Percentiles rank a stretch among this genome's conserved stretches.
Conservation (phyloP, 805 yeast genomes). For the Hanseniaspora clermontiae region DNA sequence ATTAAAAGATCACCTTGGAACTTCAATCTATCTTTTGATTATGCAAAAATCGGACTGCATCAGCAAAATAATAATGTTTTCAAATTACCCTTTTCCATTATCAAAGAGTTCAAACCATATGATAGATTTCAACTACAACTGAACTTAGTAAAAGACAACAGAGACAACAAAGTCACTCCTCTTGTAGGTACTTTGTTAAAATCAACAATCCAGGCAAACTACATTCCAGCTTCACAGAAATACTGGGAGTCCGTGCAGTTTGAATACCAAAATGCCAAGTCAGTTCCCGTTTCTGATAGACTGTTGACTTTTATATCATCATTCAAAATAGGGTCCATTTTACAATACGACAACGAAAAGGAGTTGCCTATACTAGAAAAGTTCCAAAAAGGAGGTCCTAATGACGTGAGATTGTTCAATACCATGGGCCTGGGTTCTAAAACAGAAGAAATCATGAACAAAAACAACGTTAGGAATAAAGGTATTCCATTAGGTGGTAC, state of each 20-base stretch:
- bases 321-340: conserved; percentile 7
- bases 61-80: conserved; percentile 6
- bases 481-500: conserved; percentile 58
- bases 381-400: conserved; percentile 72
- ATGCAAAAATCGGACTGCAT: conserved; percentile 6
- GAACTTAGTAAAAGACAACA: conserved; percentile 27
- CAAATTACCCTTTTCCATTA: conserved; percentile 2
- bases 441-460: not conserved
- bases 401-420: conserved; percentile 58
- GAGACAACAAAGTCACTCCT: conserved; percentile 35
- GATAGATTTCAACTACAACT: conserved; percentile 6
- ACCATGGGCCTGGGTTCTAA: conserved; percentile 56
- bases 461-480: conserved; percentile 23
- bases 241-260: conserved; percentile 12
- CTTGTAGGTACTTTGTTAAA: conserved; percentile 33
- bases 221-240: conserved; percentile 1
- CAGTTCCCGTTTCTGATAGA: not conserved
- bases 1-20: conserved; percentile 22
- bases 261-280: conserved; percentile 8
- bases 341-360: conserved; percentile 1
- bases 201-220: conserved; percentile 7
- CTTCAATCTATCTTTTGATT: conserved; percentile 1
- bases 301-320: not conserved
- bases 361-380: conserved; percentile 54
- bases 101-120: conserved; percentile 5